Evolutionary conservation across 176 grass and related monocot species (phyloP).

Genomic region (Eremochloa ophiuroides): DNA sequence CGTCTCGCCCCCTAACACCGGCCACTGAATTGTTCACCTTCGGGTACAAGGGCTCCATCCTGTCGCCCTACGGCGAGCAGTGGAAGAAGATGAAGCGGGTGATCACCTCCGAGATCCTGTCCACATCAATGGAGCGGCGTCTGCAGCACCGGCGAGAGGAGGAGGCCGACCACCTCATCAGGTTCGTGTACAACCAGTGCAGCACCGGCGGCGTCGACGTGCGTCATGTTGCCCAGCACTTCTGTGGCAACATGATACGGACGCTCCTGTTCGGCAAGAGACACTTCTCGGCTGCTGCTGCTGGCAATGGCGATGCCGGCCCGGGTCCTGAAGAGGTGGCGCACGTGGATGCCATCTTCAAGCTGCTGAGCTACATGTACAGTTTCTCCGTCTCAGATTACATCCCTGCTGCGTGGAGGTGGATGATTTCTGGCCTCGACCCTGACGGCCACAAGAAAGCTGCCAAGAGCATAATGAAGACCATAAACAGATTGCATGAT

Average conservation of each 20-base stretch:
- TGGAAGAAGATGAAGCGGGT: constrained; percentile 57
- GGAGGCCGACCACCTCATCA: constrained; percentile 35
- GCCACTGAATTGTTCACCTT: background rate
- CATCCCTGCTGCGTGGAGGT: too few relatives aligned
- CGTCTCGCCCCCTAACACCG: constrained; percentile 17
- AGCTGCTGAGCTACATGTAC: constrained; percentile 22
- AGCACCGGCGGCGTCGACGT: background rate
- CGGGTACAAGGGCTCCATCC: background rate
- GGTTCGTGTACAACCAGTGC: background rate
- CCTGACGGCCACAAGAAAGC: too few relatives aligned
- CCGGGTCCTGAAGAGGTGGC: too few relatives aligned
- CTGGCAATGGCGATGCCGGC: background rate
- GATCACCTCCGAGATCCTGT: constrained; percentile 11
- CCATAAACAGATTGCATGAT: too few relatives aligned
- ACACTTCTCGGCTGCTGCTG: background rate
- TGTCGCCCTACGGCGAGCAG: constrained; percentile 16
- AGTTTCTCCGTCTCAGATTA: background rate
- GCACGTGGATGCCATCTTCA: too few relatives aligned
- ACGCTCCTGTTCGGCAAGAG: constrained; percentile 16
- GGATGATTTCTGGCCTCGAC: too few relatives aligned
- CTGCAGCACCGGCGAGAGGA: background rate
- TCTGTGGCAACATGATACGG: constrained; percentile 23
- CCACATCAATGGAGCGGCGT: background rate
- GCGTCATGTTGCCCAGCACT: background rate
- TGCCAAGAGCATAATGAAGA: too few relatives aligned